phyloP scores from a whole-genome alignment of 1,139 yeast genomes.

The Pneumocystis wakefieldiae region DNA sequence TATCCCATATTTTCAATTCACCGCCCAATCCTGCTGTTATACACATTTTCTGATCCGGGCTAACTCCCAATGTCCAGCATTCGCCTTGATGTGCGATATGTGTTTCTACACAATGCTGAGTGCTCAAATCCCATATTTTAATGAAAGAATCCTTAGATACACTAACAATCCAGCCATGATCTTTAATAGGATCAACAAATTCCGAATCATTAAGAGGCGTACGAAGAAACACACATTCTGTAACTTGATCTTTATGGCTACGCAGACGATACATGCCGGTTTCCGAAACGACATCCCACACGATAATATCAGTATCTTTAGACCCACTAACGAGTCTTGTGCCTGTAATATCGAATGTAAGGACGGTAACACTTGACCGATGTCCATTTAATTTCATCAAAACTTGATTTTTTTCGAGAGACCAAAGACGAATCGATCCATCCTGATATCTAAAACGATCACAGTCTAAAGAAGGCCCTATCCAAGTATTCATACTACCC shows the following conservation, averaged over 20 bases:
- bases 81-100: constrained; percentile 89
- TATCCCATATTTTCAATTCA: constrained; percentile 69
- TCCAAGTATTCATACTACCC: constrained; percentile 29
- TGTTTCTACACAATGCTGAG: constrained; percentile 85
- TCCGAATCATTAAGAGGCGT: constrained; percentile 17
- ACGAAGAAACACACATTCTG: constrained; percentile 43
- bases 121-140: constrained; percentile 80
- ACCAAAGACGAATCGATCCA: constrained; percentile 90
- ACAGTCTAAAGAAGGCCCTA: neutral
- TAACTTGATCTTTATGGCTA: constrained; percentile 81
- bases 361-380: constrained; percentile 51
- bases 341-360: constrained; percentile 64
- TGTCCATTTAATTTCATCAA: constrained; percentile 78
- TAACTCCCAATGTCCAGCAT: constrained; percentile 67
- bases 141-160: constrained; percentile 80
- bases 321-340: constrained; percentile 80
- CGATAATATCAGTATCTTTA: constrained; percentile 61
- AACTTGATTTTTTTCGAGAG: constrained; percentile 60
- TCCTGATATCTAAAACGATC: constrained; percentile 36
- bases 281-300: constrained; percentile 94
- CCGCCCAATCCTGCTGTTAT: constrained; percentile 69
- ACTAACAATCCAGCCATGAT: constrained; percentile 41
- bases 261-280: constrained; percentile 72
- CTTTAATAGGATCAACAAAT: constrained; percentile 24
- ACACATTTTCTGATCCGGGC: constrained; percentile 17